phyloP scores from a whole-genome alignment of 2,329 filamentous ascomycete species.

The Pseudogymnoascus sp. region DNA sequence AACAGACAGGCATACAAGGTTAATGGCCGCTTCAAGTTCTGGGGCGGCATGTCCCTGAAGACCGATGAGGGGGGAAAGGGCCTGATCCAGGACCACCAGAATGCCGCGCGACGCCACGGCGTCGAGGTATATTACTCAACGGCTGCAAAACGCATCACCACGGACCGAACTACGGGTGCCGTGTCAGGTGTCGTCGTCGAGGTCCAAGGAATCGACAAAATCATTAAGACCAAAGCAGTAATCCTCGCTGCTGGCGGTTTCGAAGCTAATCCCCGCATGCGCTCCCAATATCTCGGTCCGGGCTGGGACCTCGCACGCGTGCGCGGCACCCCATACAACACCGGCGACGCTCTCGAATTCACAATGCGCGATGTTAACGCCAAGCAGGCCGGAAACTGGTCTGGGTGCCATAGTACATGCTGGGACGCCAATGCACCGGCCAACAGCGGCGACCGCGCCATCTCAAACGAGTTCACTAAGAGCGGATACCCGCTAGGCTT shows the following conservation, averaged over 20 bases:
- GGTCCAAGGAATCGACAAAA: conserved; percentile 15
- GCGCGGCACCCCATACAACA: conserved; percentile 57
- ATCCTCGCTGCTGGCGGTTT: conserved; percentile 56
- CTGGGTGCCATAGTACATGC: conserved; percentile 45
- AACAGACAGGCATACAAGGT: conserved; percentile 59
- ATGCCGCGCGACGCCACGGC: conserved; percentile 20
- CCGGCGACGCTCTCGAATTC: conserved; percentile 47
- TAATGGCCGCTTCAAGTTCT: conserved; percentile 54
- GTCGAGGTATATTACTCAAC: conserved; percentile 28
- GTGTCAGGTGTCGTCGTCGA: conserved; percentile 29
- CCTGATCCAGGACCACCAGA: conserved; percentile 41
- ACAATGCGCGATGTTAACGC: conserved; percentile 45
- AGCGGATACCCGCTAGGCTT: conserved; percentile 59
- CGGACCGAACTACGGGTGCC: conserved; percentile 24
- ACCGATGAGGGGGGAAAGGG: conserved; percentile 53
- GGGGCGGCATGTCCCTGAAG: conserved; percentile 56
- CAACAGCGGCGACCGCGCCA: conserved; percentile 45
- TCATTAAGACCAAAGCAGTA: conserved; percentile 34
- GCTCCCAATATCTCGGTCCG: conserved; percentile 45
- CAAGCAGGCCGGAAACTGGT: conserved; percentile 49
- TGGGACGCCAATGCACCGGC: conserved; percentile 57
- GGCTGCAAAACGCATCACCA: conserved; percentile 34
- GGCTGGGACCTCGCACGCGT: conserved; percentile 56
- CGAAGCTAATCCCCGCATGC: conserved; percentile 50
- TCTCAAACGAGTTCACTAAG: conserved; percentile 62